Conservation (phyloP, 768 basidiomycete species). For the Macrocybe gigantea region DNA sequence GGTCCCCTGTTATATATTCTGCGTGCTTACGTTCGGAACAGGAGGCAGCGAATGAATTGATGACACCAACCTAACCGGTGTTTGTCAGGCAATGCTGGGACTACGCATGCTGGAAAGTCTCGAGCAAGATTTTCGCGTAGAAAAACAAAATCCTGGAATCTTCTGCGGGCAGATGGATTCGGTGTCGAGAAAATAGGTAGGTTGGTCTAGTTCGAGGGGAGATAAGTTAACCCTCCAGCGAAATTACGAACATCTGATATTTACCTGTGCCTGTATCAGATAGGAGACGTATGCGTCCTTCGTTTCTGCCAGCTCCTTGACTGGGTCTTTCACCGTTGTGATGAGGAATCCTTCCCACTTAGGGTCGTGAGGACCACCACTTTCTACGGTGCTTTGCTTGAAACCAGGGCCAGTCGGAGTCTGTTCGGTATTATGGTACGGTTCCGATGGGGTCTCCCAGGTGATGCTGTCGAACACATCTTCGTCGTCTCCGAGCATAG, state of each 20-base stretch:
- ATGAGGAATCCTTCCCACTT: conserved; percentile 90
- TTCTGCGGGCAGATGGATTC: conserved; percentile 72
- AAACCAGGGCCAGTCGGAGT: conserved; percentile 64
- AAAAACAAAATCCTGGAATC: conserved; percentile 97
- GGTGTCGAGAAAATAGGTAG: conserved; percentile 77
- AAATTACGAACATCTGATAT: conserved; percentile 10
- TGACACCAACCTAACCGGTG: conserved; percentile 79
- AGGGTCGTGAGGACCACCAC: conserved; percentile 73
- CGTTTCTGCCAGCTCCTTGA: conserved; percentile 93
- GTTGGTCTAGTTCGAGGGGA: conserved; percentile 61
- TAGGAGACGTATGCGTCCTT: conserved; percentile 98
- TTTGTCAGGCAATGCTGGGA: conserved; percentile 94
- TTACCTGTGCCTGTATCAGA: conserved; percentile 81
- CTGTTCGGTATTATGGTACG: conserved; percentile 39
- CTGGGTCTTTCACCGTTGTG: conserved; percentile 83
- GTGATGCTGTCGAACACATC: conserved; percentile 90
- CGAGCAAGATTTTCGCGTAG: conserved; percentile 80
- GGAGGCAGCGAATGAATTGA: conserved; percentile 1
- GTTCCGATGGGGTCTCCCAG: conserved; percentile 62
- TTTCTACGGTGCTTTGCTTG: conserved; percentile 70
- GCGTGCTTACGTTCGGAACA: conserved; percentile 3
- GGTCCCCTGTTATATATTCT: conserved; percentile 98
- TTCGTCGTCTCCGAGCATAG: conserved; percentile 81
- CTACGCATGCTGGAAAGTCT: conserved; percentile 97
- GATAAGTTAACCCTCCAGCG: not conserved